Evolutionary conservation across 1,284 basidiomycete species (phyloP), one percentile per base, ranked within the genome.

Genomic region (Ceratobasidium sp.): DNA sequence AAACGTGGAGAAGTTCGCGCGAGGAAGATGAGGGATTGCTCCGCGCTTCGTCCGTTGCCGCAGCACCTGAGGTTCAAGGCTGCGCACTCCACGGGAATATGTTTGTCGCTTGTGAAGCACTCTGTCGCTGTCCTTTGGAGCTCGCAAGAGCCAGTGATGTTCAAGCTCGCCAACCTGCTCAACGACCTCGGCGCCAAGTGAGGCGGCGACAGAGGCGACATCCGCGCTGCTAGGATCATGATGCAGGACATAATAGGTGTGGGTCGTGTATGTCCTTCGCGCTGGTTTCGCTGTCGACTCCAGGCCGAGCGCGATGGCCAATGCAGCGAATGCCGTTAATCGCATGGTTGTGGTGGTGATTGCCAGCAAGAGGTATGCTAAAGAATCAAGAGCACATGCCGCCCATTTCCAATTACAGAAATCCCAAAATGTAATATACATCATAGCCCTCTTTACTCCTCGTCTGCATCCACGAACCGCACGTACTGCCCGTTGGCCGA

Each of bases 211-310:
- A 23, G 55, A 59, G n/a, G 57, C 41, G 1, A 76, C 59, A 0
- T 75, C 73, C 11, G 79, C 78, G 0, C 58, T 54, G 63, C 89
- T 86, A 62, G 91, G 87, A 77, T 87, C 82, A 79, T 94, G 88
- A 80, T 95, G 91, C 30, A 97, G 81, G 74, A 95, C 91, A 83
- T 96, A 97, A 84, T 99, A 99, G 77, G 92, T 86, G 82, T 98
- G 93, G 8, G 92, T 90, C 76, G 86, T 82, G 81, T 98, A 96
- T 2, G 77, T 64, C 7, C 79, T 73, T n/a, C 66, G 77, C 43
- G 73, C 67, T 21, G 67, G 67, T 41, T 54, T 70, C 26, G 67
- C 67, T 32, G 67, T 18, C 14, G 41, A 55, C 2, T 30, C 67
- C 14, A 70, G 46, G 28, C 43, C 55, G 43, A 70, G 50, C 57